Base-by-base conservation (phyloP, 2,329 filamentous ascomycete species). In the Sphaerostilbella broomeana region DNA sequence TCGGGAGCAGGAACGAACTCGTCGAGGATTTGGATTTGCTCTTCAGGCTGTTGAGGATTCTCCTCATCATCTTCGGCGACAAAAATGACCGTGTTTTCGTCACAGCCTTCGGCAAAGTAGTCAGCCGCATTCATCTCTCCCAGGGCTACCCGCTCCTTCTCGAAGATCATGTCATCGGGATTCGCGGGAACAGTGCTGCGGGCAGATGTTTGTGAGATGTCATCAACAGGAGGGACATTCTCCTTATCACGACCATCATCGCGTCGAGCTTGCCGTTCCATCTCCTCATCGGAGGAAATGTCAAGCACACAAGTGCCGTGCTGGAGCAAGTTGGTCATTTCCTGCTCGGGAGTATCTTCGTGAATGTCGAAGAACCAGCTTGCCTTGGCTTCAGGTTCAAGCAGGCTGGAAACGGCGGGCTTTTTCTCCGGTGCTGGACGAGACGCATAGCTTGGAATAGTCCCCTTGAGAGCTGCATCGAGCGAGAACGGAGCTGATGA, bases 321-420 rank as follows among this genome's bases (percentile, higher is more conserved):
- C 62, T 95, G 86, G 65, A 97, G 86, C 26, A 95, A 69, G 54
- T 94, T 95, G 52, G 88, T 86, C 63, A 92, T 85, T 57, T 94
- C 83, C 57, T 95, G 85, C 58, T 95, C 86, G 6, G 84, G 77
- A 0, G 86, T 87, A 61, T 98, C 90, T 58, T 95, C 86, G 58
- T 95, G 82, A 54, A 98, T 97, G 43, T 90, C 84, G 57, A 98
- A 97, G 68, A 84, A 84, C 89, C 88, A 95, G 42, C 73, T 73
- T 22, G 77, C 72, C 56, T 83, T 76, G 51, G 72, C 60, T 38
- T 73, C 68, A 16, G 68, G 56, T 44, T 68, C 67, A 28, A 62
- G 47, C 24, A 74, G 55, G 34, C 18, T 46, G 43, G 40, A 45
- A 12, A 43, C 35, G 19, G 44, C 48, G 26, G 48, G 46, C 21